A percentile compares a stretch with the other conserved stretches of the same genome.
These are phyloP conservation scores for Cronartium quercuum DNA, from an alignment of 1,284 basidiomycete genomes.

Conservation along the genomic window DNA sequence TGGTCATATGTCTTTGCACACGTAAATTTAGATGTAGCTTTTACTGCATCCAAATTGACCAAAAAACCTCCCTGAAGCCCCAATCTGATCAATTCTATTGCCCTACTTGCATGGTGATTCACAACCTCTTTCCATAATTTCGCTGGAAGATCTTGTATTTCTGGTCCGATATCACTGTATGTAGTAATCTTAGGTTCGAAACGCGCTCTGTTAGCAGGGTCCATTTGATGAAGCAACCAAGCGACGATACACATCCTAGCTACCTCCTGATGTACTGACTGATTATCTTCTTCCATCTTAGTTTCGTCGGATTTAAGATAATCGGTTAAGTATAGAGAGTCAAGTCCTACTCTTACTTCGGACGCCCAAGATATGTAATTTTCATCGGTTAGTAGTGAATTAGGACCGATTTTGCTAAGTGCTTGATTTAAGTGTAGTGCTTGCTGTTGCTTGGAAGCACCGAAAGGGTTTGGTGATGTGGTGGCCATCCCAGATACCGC, in stretches of 20 bases:
- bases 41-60: too few species aligned
- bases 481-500: not conserved
- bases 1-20: too few species aligned
- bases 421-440: too few species aligned
- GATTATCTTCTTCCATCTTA: not conserved
- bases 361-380: not conserved
- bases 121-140: not conserved
- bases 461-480: not conserved
- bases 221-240: too few species aligned
- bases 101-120: not conserved
- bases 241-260: too few species aligned
- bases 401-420: too few species aligned
- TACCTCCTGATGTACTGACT: too few species aligned
- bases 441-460: not conserved
- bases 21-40: too few species aligned
- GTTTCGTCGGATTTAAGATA: not conserved
- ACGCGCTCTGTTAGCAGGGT: not conserved
- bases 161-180: not conserved
- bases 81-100: not conserved
- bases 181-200: not conserved
- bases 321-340: not conserved
- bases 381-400: not conserved
- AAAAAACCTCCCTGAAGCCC: not conserved
- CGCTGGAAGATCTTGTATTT: not conserved
- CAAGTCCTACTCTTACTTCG: not conserved